Evolutionary conservation across 805 yeast species (phyloP), one percentile per base, ranked within the genome.

Genomic region (Candida glaebosa): DNA sequence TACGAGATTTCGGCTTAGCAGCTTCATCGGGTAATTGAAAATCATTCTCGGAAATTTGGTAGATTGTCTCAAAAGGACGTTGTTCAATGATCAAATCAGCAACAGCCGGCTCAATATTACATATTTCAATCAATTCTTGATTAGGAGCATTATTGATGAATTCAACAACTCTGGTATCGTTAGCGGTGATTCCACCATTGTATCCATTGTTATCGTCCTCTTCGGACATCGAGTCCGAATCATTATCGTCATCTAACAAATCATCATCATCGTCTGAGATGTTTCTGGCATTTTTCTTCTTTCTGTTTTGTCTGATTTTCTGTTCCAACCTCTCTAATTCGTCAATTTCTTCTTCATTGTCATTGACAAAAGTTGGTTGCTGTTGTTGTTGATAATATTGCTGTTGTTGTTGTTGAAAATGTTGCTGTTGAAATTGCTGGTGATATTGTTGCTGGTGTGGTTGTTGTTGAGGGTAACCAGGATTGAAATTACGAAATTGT

Each of bases 101-200:
- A 20, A 78, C 69, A 6, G 73, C 76, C 8, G 86, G 81, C 1
- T 79, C 69, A 37, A 88, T 81, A 20, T 81, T 81, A 5, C 93
- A 79, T 24, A 90, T 79, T 63, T 91, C 98, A 8, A 84, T 76
- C 34, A 93, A 67, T 57, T 90, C 96, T 42, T 81, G 78, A 2
- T 68, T 70, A 12, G 85, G 77, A 1, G 95, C 91, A 9, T 79
- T 76, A 61, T 93, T 93, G 48, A 91, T 70, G 51, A 93, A 89
- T 34, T 81, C 77, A 36, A 90, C 64, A 18, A 88, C 78, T 44
- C 87, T 81, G 12, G 70, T 70, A 52, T 84, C 90, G 48, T 84
- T 81, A 3, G 69, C 54, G 3, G 75, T 69, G 24, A 67, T 47
- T 1, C 75, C 73, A n/a, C 49, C 63, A 33, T 35, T 32, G 39